Percentiles rank a stretch among this genome's conserved stretches.
Evolutionary conservation across 179 eudicot genomes (phyloP).

Genomic region (Pouteria campechiana): DNA sequence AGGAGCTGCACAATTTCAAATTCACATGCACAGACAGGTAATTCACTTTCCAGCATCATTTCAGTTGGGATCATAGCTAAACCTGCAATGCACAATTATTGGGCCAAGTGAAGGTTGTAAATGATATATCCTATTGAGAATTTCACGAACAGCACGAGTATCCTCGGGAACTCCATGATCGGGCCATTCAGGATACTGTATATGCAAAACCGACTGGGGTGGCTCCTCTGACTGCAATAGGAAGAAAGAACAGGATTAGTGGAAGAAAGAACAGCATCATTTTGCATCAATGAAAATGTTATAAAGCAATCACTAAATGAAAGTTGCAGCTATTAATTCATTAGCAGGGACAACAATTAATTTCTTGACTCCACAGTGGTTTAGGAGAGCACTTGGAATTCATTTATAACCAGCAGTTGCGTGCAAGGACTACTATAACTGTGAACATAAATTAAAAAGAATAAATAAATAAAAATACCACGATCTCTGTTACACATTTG

Average conservation of each 20-base stretch:
- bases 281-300: too few species aligned
- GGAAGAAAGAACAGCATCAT: too few species aligned
- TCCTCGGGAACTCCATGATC: constrained; percentile 85
- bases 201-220: constrained; percentile 69
- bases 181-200: constrained; percentile 96
- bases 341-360: background rate
- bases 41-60: background rate
- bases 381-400: too few species aligned
- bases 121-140: constrained; percentile 40
- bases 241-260: background rate
- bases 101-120: constrained; percentile 62
- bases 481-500: too few species aligned
- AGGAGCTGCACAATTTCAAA: constrained; percentile 7
- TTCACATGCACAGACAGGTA: background rate
- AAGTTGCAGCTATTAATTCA: too few species aligned
- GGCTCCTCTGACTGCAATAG: constrained; percentile 70
- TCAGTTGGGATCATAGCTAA: constrained; percentile 3
- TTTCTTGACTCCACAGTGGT: too few species aligned
- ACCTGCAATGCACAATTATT: constrained; percentile 97
- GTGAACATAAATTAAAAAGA: too few species aligned
- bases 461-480: too few species aligned
- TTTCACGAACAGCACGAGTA: constrained; percentile 76
- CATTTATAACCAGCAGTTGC: too few species aligned
- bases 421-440: too few species aligned
- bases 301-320: too few species aligned